Conservation (phyloP, 2,329 filamentous ascomycete species). For the Clonostachys chloroleuca region DNA sequence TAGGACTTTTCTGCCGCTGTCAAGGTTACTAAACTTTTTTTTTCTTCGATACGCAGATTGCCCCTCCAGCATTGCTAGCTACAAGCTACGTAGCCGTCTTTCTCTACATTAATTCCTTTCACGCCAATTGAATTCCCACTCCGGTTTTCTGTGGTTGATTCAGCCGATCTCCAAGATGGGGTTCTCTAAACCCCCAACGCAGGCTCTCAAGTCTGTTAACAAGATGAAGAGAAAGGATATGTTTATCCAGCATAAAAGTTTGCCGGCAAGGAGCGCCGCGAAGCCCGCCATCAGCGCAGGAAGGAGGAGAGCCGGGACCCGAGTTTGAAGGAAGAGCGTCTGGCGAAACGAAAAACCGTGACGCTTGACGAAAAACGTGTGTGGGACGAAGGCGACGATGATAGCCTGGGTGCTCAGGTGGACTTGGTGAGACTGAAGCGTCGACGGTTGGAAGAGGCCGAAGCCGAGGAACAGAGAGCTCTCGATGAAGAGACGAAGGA, state of each 20-base stretch:
- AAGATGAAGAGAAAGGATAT: conserved; percentile 76
- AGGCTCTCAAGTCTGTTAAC: conserved; percentile 55
- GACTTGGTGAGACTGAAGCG: conserved; percentile 57
- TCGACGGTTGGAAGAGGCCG: conserved; percentile 47
- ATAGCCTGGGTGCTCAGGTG: conserved; percentile 50
- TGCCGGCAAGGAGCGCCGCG: conserved; percentile 69
- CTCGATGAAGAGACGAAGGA: conserved; percentile 35
- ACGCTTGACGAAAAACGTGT: conserved; percentile 86
- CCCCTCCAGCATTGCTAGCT: neutral
- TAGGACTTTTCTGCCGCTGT: conserved; percentile 22
- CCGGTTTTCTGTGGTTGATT: conserved; percentile 5
- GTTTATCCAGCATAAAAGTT: conserved; percentile 77
- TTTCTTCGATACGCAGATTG: neutral
- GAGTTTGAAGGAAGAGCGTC: conserved; percentile 64
- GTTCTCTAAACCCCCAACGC: conserved; percentile 23
- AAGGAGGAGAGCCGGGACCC: conserved; percentile 85
- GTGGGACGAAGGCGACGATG: conserved; percentile 75
- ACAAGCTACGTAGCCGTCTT: no score
- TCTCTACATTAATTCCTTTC: neutral
- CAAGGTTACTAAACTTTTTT: neutral
- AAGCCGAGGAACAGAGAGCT: conserved; percentile 44
- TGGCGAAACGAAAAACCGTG: conserved; percentile 72
- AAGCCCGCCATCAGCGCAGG: conserved; percentile 72
- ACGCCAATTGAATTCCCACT: neutral
- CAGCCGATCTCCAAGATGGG: conserved; percentile 18